Evolutionary conservation across 2,329 filamentous ascomycete species (phyloP), one percentile per base, ranked within the genome.

Genomic region (Stylonectria norvegica): DNA sequence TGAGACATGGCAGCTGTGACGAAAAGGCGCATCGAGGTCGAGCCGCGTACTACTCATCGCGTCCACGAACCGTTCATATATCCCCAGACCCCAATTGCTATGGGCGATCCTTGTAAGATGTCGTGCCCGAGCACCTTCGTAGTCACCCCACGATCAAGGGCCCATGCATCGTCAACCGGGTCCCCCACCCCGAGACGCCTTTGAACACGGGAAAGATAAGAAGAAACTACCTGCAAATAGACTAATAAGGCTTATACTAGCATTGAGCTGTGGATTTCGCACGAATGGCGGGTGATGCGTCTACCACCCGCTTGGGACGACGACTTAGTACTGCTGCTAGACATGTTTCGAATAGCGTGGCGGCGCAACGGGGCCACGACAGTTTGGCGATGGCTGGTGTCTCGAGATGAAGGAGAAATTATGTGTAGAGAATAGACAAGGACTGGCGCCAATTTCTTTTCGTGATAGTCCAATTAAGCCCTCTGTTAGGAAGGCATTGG

Each of bases 111-210:
- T 22, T 15, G 39, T 20, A 34, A 22, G 34, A 47, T 47, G 34
- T 27, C 29, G 43, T 35, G 37, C 16, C 20, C 32, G 40, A 18
- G 29, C 22, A 27, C 25, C 38, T 48, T 37, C 35, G 36, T 45
- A 49, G 42, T 54, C 46, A 47, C 42, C 42, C 48, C 48, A 48
- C 45, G 37, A 45, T 52, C 15, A 38, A 39, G 17, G 42, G 36
- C 38, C 38, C 20, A 16, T 31, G 16, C 22, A 32, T 20, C 25
- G 39, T 42, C 6, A 16, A 19, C 37, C 20, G 42, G 32, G 29
- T 41, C 36, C 46, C 14, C 40, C 37, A 34, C 39, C 35, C 29
- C 20, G 28, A 29, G 34, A 45, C n/a, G 38, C 44, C 46, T 36
- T 35, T 48, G 32, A 40, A 27, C 29, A 29, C 34, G 30, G 48